Evolutionary conservation across 2,329 filamentous ascomycete species (phyloP).

Genomic region (Aspergillus ustus): DNA sequence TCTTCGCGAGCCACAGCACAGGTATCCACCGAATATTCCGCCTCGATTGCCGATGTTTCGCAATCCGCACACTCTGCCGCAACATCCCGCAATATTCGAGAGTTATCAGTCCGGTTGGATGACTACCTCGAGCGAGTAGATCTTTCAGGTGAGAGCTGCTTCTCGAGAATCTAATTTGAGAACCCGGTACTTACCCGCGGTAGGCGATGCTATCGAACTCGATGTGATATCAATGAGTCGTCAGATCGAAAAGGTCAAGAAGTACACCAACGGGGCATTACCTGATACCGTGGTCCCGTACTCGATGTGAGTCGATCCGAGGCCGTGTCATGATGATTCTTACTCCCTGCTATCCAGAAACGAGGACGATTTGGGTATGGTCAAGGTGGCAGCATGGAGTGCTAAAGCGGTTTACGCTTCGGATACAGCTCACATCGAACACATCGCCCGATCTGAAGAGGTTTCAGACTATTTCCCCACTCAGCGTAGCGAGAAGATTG

Average conservation of each 20-base stretch:
- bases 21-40: slow-evolving; percentile 8
- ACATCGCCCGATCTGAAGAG: neutral
- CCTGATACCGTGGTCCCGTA: slow-evolving; percentile 2
- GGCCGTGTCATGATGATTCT: too few species aligned
- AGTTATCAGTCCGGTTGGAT: slow-evolving; percentile 12
- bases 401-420: slow-evolving; percentile 13
- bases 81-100: slow-evolving; percentile 14
- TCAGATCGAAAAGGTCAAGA: slow-evolving; percentile 12
- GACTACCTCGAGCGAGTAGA: slow-evolving; percentile 11
- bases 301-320: neutral
- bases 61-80: slow-evolving; percentile 14
- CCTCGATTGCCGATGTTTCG: slow-evolving; percentile 9
- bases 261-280: slow-evolving; percentile 11
- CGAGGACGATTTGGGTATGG: neutral
- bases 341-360: neutral
- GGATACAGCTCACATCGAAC: neutral
- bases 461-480: slow-evolving; percentile 6
- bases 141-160: neutral
- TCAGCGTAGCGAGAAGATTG: neutral
- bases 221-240: slow-evolving; percentile 17
- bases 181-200: neutral
- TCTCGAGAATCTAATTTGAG: neutral
- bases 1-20: slow-evolving; percentile 4
- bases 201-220: slow-evolving; percentile 10
- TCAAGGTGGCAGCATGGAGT: slow-evolving; percentile 8